Evolutionary conservation across 495 filamentous ascomycete species (phyloP).

Genomic region (Penicillium subrubescens): DNA sequence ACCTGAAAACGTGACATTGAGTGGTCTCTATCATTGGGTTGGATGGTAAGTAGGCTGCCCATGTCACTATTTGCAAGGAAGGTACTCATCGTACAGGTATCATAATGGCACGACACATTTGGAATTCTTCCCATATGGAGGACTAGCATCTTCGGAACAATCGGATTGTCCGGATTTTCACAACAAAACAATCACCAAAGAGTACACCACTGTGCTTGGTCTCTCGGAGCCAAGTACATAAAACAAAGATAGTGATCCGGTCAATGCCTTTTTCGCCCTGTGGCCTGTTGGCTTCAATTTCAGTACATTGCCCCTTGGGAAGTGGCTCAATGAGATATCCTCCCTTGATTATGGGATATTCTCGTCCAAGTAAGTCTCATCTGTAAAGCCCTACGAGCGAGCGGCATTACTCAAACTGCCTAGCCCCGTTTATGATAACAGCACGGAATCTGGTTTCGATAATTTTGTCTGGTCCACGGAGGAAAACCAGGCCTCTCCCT

Average conservation of each 20-base stretch:
- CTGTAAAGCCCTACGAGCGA: background rate
- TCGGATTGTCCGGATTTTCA: background rate
- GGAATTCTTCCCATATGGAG: background rate
- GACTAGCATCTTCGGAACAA: background rate
- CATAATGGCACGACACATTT: background rate
- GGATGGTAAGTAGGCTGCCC: no score
- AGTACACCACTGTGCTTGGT: background rate
- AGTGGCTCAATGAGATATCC: background rate
- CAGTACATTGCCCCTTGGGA: background rate
- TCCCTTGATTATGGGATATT: background rate
- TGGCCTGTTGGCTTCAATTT: background rate
- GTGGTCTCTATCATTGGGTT: no score
- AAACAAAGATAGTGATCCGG: background rate
- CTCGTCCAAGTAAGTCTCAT: background rate
- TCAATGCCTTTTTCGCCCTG: background rate
- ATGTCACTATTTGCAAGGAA: no score
- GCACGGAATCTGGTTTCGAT: background rate
- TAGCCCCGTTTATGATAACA: background rate
- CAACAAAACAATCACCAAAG: background rate
- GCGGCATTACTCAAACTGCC: background rate
- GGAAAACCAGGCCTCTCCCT: background rate
- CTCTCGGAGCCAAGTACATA: background rate
- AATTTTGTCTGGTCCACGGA: background rate
- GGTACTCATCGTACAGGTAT: no score
- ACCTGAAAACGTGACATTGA: no score